Evolutionary conservation across 108 stramenopile species (phyloP), one percentile per base, ranked within the genome.

Genomic region (Pinguiococcus pyrenoidosus): DNA sequence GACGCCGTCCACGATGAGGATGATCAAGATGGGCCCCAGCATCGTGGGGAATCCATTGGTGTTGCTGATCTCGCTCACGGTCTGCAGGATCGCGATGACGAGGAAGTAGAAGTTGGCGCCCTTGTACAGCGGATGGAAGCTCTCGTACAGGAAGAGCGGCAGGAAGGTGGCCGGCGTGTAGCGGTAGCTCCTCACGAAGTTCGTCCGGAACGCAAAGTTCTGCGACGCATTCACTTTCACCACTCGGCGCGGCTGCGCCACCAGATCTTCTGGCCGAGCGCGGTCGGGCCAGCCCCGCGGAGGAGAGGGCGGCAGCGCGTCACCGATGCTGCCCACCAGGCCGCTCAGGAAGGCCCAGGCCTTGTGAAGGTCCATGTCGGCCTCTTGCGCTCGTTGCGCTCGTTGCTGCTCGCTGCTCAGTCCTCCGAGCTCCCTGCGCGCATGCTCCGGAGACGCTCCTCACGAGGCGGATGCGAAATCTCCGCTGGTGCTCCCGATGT

Each of bases 31-130:
- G 24, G 50, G 50, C 6, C 34, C 5, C 6, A 38, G 13, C 18
- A 36, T 64, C 7, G 71, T 69, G 14, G 68, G 59, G 29, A 61
- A 42, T n/a, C 51, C 37, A 7, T 28, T 45, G 21, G 71, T 72
- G 58, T 66, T 72, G 28, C 52, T 40, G 52, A 72, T 65, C 27
- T 36, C 64, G 1, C 28, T 51, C 18, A 69, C 49, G 22, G 34
- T 54, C 37, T 73, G 72, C 61, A 71, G 37, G 10, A 59, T 26
- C 3, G 69, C 60, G 32, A 73, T 57, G 34, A 64, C 27, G 1
- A 73, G 55, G 34, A 73, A 73, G 58, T 73, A 73, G 7, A 57
- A 53, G 39, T 73, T 73, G 14, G 59, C 59, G 13, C 34, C 6
- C 37, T 51, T 51, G 17, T 32, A 37, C 13, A 7, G 6, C 13